Evolutionary conservation across 805 yeast genomes (phyloP).

Genomic region (Kluyveromyces nonfermentans): DNA sequence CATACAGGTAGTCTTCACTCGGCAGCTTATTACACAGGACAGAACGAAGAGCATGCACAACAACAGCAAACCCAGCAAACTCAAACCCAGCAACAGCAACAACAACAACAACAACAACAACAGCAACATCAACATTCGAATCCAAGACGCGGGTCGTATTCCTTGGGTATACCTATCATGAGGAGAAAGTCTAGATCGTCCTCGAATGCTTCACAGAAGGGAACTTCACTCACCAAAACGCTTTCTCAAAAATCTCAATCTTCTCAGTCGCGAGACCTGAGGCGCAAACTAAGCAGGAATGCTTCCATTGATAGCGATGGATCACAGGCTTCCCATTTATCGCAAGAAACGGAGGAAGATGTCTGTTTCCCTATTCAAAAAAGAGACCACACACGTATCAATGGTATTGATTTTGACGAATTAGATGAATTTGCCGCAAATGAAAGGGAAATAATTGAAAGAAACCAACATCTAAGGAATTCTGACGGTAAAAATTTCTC

Average conservation of each 20-base stretch:
- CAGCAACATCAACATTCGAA: neutral
- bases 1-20: neutral
- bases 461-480: neutral
- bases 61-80: no score
- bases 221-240: slow-evolving; percentile 5
- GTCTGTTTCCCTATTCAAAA: slow-evolving; percentile 92
- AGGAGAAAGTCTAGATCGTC: slow-evolving; percentile 7
- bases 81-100: no score
- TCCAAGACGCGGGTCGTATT: slow-evolving; percentile 3
- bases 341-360: slow-evolving; percentile 93
- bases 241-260: slow-evolving; percentile 7
- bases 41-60: neutral
- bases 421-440: slow-evolving; percentile 57
- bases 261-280: slow-evolving; percentile 30
- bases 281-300: slow-evolving; percentile 24
- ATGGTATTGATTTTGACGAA: slow-evolving; percentile 87
- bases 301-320: slow-evolving; percentile 50
- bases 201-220: slow-evolving; percentile 6
- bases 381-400: slow-evolving; percentile 44
- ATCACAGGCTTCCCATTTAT: slow-evolving; percentile 65
- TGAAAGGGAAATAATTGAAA: neutral
- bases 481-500: neutral
- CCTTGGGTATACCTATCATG: slow-evolving; percentile 1
- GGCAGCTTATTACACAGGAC: neutral
- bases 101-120: no score